A percentile compares a stretch with the other conserved stretches of the same genome.
Conservation (phyloP, 2,329 filamentous ascomycete genomes). For the Calonectria montana region DNA sequence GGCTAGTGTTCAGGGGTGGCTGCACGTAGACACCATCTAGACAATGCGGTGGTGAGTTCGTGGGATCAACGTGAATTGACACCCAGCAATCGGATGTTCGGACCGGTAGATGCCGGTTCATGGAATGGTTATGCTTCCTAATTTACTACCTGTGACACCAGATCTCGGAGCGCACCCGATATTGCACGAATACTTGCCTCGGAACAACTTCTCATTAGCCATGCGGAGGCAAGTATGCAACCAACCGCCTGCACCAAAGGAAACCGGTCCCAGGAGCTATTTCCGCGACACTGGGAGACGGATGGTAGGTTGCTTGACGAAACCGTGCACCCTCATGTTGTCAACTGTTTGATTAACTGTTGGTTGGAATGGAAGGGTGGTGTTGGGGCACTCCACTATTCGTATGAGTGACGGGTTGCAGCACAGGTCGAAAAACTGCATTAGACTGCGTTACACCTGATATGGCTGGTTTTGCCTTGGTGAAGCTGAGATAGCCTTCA, state of each 20-base stretch:
- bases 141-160: constrained; percentile 17
- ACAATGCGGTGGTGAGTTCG: too few species aligned
- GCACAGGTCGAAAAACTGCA: neutral
- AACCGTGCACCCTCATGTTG: neutral
- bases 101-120: constrained; percentile 10
- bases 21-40: neutral
- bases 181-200: constrained; percentile 4
- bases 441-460: neutral
- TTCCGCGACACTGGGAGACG: constrained; percentile 16
- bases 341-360: neutral
- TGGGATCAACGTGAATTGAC: neutral
- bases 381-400: neutral
- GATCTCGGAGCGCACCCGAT: constrained; percentile 9
- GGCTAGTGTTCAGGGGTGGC: too few species aligned
- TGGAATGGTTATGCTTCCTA: constrained; percentile 15
- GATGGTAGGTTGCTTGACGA: constrained; percentile 8
- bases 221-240: neutral
- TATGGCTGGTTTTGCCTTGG: constrained; percentile 6
- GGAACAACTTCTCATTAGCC: neutral
- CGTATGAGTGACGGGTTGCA: neutral
- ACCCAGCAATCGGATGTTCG: neutral
- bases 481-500: constrained; percentile 15
- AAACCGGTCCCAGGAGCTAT: neutral
- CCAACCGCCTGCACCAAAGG: constrained; percentile 8
- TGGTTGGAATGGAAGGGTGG: neutral